Conservation (phyloP, 768 basidiomycete genomes). For the Pleurotus sapidus region DNA sequence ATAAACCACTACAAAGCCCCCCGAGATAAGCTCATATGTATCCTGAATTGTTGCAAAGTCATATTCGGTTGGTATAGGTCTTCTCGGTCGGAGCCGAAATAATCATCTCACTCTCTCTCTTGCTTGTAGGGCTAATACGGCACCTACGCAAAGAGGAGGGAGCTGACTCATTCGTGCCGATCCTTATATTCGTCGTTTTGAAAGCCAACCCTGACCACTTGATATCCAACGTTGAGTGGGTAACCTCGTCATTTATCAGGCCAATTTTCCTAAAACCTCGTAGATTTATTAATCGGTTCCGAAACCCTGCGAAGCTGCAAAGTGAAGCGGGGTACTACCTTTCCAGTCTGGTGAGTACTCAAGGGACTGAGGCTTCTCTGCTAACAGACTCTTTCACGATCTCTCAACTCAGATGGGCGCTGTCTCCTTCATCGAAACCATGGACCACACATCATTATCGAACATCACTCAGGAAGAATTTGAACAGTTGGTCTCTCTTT, state of each 20-base stretch:
- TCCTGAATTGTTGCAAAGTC: constrained; percentile 97
- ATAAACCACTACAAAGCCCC: constrained; percentile 99
- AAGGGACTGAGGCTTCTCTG: too few species aligned
- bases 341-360: constrained; percentile 76
- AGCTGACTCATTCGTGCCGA: constrained; percentile 93
- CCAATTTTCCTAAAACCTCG: neutral
- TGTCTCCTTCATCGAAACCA: constrained; percentile 95
- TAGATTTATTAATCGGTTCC: constrained; percentile 94
- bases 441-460: constrained; percentile 95
- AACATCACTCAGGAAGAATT: constrained; percentile 93
- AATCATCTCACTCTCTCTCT: constrained; percentile 9
- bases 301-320: constrained; percentile 84
- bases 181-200: constrained; percentile 91
- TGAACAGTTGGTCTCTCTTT: constrained; percentile 51
- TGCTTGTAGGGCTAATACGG: constrained; percentile 72
- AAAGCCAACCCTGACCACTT: constrained; percentile 93
- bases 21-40: constrained; percentile 95
- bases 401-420: constrained; percentile 74
- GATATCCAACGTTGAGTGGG: constrained; percentile 93
- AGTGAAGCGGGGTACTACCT: constrained; percentile 98
- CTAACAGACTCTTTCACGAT: neutral
- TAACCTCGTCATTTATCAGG: constrained; percentile 6
- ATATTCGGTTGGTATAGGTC: constrained; percentile 77
- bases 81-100: neutral
- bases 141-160: constrained; percentile 83